Conservation (phyloP, 2,329 filamentous ascomycete species). For the Aspergillus sp. region DNA sequence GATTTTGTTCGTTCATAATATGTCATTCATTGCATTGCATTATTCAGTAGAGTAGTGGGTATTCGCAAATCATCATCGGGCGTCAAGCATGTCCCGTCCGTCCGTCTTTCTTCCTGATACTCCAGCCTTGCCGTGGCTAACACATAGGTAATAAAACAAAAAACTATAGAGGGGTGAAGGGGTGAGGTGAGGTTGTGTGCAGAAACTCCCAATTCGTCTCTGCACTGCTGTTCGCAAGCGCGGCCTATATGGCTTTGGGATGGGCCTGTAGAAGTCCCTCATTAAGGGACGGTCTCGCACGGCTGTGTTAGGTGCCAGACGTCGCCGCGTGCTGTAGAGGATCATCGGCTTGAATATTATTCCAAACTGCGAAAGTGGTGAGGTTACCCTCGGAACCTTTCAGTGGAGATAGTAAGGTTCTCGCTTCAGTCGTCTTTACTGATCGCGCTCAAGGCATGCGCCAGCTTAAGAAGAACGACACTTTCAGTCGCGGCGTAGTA, state of each 20-base stretch:
- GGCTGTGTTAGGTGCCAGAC: not conserved
- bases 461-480: slow-evolving; percentile 82
- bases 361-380: not conserved
- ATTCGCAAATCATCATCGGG: not conserved
- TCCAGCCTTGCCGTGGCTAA: not conserved
- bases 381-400: not conserved
- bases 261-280: not conserved
- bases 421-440: slow-evolving; percentile 43
- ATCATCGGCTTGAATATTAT: not conserved
- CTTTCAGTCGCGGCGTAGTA: slow-evolving; percentile 98
- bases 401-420: not conserved
- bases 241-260: not conserved
- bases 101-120: not conserved
- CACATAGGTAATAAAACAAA: not conserved
- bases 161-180: not conserved
- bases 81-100: not conserved
- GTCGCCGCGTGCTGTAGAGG: not conserved
- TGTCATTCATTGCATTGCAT: slow-evolving; percentile 3
- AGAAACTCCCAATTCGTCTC: not conserved
- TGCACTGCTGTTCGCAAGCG: not conserved
- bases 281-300: not conserved
- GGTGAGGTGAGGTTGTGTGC: not conserved
- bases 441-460: slow-evolving; percentile 45
- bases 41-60: not conserved
- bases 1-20: not conserved